Evolutionary conservation across 2,329 filamentous ascomycete species (phyloP).

Genomic region (Nemania sp.): DNA sequence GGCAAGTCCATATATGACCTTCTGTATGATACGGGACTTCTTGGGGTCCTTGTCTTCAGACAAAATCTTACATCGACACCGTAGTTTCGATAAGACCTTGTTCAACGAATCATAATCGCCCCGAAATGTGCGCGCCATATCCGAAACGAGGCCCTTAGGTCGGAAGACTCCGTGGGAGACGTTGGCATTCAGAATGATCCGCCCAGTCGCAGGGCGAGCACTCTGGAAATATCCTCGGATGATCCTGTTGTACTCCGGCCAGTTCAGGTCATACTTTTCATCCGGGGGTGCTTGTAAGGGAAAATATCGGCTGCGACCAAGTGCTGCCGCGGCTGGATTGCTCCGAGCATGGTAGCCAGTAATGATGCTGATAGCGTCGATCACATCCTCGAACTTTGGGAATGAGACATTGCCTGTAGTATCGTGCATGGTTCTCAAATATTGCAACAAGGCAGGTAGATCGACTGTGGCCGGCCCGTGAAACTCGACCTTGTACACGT

Average conservation of each 20-base stretch:
- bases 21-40: conserved; percentile 27
- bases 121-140: conserved; percentile 40
- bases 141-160: conserved; percentile 42
- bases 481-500: conserved; percentile 49
- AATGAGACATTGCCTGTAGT: conserved; percentile 45
- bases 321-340: conserved; percentile 43
- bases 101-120: conserved; percentile 9
- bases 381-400: conserved; percentile 53
- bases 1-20: conserved; percentile 34
- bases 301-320: conserved; percentile 57
- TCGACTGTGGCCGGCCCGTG: conserved; percentile 45
- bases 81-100: conserved; percentile 30
- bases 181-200: conserved; percentile 60
- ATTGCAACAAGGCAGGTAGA: conserved; percentile 49
- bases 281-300: conserved; percentile 41
- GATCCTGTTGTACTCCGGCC: conserved; percentile 44
- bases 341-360: conserved; percentile 51
- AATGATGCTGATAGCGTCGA: conserved; percentile 59
- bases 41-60: conserved; percentile 27
- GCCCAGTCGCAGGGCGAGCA: conserved; percentile 56
- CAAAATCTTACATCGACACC: conserved; percentile 27
- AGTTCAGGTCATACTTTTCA: conserved; percentile 37
- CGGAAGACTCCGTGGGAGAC: conserved; percentile 60
- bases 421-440: conserved; percentile 50
- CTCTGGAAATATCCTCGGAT: conserved; percentile 62